phyloP scores from a whole-genome alignment of 2,329 filamentous ascomycete genomes.

The Zymoseptoria pseudotritici region DNA sequence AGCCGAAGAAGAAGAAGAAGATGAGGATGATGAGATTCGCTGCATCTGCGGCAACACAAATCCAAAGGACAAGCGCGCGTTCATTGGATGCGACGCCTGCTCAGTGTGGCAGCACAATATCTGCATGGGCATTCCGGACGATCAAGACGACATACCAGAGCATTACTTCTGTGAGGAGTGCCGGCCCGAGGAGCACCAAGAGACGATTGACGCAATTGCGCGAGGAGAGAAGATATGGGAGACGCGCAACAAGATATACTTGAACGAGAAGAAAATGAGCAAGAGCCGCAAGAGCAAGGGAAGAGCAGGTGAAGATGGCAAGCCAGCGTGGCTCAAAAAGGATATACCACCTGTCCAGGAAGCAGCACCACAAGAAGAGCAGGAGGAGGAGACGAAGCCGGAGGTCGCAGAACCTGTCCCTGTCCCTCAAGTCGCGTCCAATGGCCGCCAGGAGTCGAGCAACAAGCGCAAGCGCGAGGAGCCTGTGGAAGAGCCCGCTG shows the following conservation, averaged over 20 bases:
- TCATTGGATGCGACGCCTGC: conserved; percentile 94
- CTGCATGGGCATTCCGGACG: conserved; percentile 80
- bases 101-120: conserved; percentile 96
- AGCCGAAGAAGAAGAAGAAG: conserved; percentile 41
- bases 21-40: conserved; percentile 58
- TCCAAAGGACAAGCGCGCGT: conserved; percentile 77
- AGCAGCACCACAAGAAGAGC: conserved; percentile 4
- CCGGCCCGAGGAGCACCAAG: conserved; percentile 72
- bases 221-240: conserved; percentile 86
- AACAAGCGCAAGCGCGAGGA: conserved; percentile 30
- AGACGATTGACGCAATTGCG: conserved; percentile 68
- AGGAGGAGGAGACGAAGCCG: conserved; percentile 1
- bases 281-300: conserved; percentile 52
- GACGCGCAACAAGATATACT: conserved; percentile 30
- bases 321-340: conserved; percentile 28
- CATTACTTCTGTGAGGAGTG: conserved; percentile 92
- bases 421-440: neutral
- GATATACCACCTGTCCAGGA: conserved; percentile 16
- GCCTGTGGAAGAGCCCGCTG: conserved; percentile 11
- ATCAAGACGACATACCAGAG: conserved; percentile 66
- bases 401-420: neutral
- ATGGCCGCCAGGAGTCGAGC: conserved; percentile 12
- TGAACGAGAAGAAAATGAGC: conserved; percentile 52
- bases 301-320: conserved; percentile 22
- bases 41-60: conserved; percentile 89